Conservation (phyloP, 1,139 yeast species). For the Scheffersomyces illinoinensis region DNA sequence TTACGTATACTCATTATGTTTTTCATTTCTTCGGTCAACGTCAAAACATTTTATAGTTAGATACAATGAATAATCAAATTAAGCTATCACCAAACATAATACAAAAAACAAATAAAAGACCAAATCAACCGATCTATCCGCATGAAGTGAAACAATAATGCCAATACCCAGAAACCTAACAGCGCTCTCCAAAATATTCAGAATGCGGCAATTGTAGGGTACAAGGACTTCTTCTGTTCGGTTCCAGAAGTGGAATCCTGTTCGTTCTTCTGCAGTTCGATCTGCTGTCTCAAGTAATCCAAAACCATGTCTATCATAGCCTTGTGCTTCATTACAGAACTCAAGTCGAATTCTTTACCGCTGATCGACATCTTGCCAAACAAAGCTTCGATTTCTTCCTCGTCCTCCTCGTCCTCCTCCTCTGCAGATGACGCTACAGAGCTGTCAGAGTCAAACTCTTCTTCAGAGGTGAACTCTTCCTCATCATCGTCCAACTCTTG, state of each 20-base stretch:
- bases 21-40: not conserved
- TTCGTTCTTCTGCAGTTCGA: conserved; percentile 15
- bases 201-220: conserved; percentile 48
- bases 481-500: conserved; percentile 18
- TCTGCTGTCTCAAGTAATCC: conserved; percentile 20
- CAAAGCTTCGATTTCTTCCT: conserved; percentile 18
- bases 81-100: conserved; percentile 2
- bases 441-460: conserved; percentile 5
- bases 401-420: conserved; percentile 9
- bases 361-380: conserved; percentile 21
- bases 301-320: conserved; percentile 35
- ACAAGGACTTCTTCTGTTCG: conserved; percentile 20
- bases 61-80: not conserved
- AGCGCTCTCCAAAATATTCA: conserved; percentile 12
- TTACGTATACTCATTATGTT: too few relatives aligned
- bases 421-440: conserved; percentile 3
- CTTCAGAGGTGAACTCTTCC: conserved; percentile 10
- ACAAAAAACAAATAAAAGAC: conserved; percentile 2
- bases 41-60: not conserved
- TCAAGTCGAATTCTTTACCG: conserved; percentile 20
- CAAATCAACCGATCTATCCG: conserved; percentile 1
- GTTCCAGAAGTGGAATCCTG: conserved; percentile 3
- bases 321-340: conserved; percentile 38
- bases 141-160: conserved; percentile 2
- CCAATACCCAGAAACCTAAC: conserved; percentile 1